Base-by-base conservation (phyloP, 164 flowering plant species). In the Protea cynaroides region DNA sequence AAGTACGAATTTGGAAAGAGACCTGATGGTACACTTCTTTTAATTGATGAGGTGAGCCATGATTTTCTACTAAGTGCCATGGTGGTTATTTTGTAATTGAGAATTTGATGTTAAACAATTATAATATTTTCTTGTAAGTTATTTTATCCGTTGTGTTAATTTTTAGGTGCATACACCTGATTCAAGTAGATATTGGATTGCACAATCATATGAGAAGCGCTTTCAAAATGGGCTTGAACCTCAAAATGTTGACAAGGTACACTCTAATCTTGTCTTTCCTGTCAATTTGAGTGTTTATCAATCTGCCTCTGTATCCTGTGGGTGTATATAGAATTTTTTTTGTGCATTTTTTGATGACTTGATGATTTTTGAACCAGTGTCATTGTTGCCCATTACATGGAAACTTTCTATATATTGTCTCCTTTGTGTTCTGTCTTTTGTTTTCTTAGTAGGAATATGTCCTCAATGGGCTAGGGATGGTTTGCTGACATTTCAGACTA, bases 171-270 rank as follows among this genome's bases (percentile, higher is more conserved):
- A 94, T 78, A 91, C 97, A 38, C 99, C 99, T 55, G 97, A 94
- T 73, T 94, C 99, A 50, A 94, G 99, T 75, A 89, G 97, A 79
- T 94, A 94, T 56, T 94, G 99, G 96, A 83, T 94, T 71, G 87
- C 97, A 23, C 62, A 79, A 69, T 86, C 97, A 59, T 89, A 87
- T 70, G 82, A 81, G 70, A 85, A 89, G 55, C 86, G 84, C 56
- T 82, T 86, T 69, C 65, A 69, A 59, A 81, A 75, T 55, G 83
- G 90, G 61, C 84, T 89, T 71, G 99, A 94, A 80, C 99, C 97
- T 59, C 96, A 91, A 78, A 94, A 89, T 81, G 85, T 94, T 66
- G 99, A 94, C 61, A 91, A 94, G 96, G 97, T 89, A 22, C 59
- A 64, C 47, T 37, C 1, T 58, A 44, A 3, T 61, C 18, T 1